A percentile compares a stretch with the other conserved stretches of the same genome.
phyloP scores from a whole-genome alignment of 2,329 filamentous ascomycete genomes.

The Fusarium pininemorale region DNA sequence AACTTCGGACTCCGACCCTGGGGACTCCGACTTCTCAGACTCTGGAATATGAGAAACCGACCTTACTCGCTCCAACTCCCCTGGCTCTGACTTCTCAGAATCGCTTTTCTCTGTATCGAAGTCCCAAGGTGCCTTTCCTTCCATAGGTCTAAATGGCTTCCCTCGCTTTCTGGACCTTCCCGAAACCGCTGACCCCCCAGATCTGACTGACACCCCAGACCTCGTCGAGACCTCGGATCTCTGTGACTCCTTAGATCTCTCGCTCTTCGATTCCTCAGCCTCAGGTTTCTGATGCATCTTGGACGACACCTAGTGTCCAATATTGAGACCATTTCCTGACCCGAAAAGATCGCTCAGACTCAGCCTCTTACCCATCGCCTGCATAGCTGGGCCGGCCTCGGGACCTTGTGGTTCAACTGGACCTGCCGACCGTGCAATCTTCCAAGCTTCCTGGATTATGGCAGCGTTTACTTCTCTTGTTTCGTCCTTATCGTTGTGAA shows the following conservation, averaged over 20 bases:
- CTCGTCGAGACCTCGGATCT: not conserved
- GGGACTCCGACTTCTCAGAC: not conserved
- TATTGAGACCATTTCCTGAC: slow-evolving; percentile 39
- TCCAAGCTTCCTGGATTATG: slow-evolving; percentile 57
- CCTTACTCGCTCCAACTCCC: not conserved
- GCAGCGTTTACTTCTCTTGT: slow-evolving; percentile 54
- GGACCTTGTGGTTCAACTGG: slow-evolving; percentile 42
- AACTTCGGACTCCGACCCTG: slow-evolving; percentile 2
- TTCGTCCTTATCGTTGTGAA: slow-evolving; percentile 60
- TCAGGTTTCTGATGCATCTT: slow-evolving; percentile 1
- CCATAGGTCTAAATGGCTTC: not conserved
- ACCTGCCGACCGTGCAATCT: slow-evolving; percentile 46
- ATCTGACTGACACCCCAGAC: not conserved
- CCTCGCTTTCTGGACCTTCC: not conserved
- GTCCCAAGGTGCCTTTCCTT: too few species aligned
- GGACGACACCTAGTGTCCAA: slow-evolving; percentile 30
- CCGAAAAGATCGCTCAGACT: slow-evolving; percentile 58
- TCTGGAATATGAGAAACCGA: not conserved
- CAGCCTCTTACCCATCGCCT: slow-evolving; percentile 55
- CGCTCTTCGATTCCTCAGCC: not conserved
- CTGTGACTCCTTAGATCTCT: not conserved
- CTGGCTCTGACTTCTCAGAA: not conserved
- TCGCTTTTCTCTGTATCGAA: not conserved
- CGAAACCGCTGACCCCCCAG: not conserved
- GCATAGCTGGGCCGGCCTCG: slow-evolving; percentile 54